These are phyloP conservation scores for Erodium texanum DNA, from an alignment of 441 rosid genomes.

Conservation along the genomic window DNA sequence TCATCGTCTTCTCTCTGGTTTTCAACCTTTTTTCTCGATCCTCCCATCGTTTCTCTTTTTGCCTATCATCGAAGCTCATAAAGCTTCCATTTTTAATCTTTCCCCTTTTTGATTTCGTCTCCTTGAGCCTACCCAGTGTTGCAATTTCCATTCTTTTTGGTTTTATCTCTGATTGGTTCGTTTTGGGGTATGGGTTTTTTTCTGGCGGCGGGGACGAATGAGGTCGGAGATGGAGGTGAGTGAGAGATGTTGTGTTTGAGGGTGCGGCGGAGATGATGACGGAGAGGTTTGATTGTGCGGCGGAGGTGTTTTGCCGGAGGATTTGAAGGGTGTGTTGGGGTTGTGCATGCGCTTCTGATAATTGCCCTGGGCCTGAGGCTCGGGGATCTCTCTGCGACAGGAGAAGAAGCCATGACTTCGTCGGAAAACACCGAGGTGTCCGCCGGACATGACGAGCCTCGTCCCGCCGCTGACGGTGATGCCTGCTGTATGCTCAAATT, in stretches of 20 bases:
- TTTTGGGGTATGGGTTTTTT: neutral
- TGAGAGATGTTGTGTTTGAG: neutral
- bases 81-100: neutral
- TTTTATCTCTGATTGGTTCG: neutral
- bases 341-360: constrained; percentile 1
- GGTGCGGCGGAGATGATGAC: neutral
- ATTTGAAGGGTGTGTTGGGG: neutral
- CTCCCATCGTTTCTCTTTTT: neutral
- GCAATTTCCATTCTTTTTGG: neutral
- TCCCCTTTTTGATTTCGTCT: neutral
- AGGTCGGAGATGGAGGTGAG: no score
- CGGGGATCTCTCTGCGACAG: neutral
- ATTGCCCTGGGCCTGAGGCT: constrained; percentile 4
- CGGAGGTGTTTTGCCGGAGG: neutral
- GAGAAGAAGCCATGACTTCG: neutral
- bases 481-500: constrained; percentile 70
- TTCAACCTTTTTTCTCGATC: neutral
- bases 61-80: neutral
- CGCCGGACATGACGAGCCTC: neutral
- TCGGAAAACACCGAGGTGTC: neutral
- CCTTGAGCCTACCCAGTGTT: neutral
- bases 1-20: constrained; percentile 3
- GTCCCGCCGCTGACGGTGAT: constrained; percentile 43
- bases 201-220: neutral
- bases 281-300: neutral